Conservation (phyloP, 768 basidiomycete genomes). For the Fibroporia radiculosa region DNA sequence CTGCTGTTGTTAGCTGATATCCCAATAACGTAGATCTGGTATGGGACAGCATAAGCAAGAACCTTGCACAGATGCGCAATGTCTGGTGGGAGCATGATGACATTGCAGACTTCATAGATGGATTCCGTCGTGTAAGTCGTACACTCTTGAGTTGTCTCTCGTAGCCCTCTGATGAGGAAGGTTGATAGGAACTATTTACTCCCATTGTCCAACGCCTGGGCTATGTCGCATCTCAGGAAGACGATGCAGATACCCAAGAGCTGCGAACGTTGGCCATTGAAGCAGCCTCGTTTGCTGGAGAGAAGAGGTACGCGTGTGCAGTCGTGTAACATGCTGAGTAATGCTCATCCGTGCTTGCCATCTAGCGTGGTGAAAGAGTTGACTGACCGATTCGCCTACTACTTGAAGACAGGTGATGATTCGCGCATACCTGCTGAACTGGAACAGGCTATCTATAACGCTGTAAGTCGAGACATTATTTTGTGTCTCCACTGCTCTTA, state of each 20-base stretch:
- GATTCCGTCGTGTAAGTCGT: slow-evolving; percentile 47
- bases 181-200: slow-evolving; percentile 48
- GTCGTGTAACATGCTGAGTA: background rate
- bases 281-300: slow-evolving; percentile 42
- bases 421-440: slow-evolving; percentile 78
- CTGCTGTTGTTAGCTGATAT: background rate
- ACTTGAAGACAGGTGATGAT: slow-evolving; percentile 65
- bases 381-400: slow-evolving; percentile 59
- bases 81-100: slow-evolving; percentile 81
- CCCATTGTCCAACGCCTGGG: slow-evolving; percentile 78
- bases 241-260: slow-evolving; percentile 60
- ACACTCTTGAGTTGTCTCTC: too few species aligned
- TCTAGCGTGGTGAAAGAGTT: slow-evolving; percentile 73
- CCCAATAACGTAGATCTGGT: slow-evolving; percentile 86
- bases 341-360: background rate
- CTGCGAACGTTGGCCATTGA: slow-evolving; percentile 70
- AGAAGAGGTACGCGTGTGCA: slow-evolving; percentile 27
- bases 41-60: slow-evolving; percentile 62
- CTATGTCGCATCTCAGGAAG: slow-evolving; percentile 60
- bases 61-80: slow-evolving; percentile 44
- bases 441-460: slow-evolving; percentile 43
- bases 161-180: background rate
- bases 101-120: slow-evolving; percentile 45
- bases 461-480: slow-evolving; percentile 34
- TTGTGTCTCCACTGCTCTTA: background rate